Evolutionary conservation across 129 eudicot genomes (phyloP).

Genomic region (Arctium lappa): DNA sequence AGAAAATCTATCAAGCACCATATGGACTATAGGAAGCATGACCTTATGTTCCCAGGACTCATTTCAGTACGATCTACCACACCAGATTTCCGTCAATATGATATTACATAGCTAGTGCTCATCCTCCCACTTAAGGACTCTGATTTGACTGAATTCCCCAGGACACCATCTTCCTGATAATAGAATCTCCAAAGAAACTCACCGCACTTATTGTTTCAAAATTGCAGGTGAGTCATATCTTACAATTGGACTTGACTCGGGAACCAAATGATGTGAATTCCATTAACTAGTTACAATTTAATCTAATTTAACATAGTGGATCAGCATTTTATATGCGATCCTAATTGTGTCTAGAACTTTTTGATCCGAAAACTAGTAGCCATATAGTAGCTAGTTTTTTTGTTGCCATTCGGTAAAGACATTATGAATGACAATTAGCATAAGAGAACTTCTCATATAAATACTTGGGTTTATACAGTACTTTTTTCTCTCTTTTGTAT

Average conservation of each 20-base stretch:
- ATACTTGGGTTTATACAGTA: neutral
- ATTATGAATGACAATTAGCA: neutral
- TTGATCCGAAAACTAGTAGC: neutral
- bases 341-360: neutral
- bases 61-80: neutral
- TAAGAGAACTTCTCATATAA: neutral
- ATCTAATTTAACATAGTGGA: neutral
- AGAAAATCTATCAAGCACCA: constrained; percentile 1
- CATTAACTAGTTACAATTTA: neutral
- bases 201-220: neutral
- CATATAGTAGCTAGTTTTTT: neutral
- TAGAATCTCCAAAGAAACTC: too few species aligned
- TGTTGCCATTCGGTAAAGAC: neutral
- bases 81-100: neutral
- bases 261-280: neutral
- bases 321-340: neutral
- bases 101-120: neutral
- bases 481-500: neutral
- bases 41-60: neutral
- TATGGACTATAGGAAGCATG: neutral
- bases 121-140: neutral
- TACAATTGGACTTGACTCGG: neutral
- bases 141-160: neutral
- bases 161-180: neutral
- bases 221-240: neutral